Conservation (phyloP, 495 filamentous ascomycete species). For the Cercophora sp. region DNA sequence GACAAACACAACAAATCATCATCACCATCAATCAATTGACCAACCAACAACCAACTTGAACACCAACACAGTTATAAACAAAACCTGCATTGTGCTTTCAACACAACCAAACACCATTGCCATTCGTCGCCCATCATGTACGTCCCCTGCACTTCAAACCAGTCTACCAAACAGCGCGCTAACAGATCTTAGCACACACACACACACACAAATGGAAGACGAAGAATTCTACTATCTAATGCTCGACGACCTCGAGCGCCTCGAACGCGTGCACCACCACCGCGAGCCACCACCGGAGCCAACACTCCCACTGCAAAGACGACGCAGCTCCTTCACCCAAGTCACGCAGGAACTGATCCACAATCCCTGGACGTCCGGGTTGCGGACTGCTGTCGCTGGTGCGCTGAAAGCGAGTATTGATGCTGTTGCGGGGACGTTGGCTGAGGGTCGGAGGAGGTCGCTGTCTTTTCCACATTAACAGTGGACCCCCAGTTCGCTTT, state of each 20-base stretch:
- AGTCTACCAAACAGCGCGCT: too few species aligned
- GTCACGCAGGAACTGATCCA: neutral
- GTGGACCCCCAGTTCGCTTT: too few species aligned
- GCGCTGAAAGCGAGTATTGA: neutral
- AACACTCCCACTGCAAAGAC: neutral
- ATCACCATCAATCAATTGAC: too few species aligned
- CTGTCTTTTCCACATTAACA: too few species aligned
- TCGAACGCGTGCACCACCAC: conserved; percentile 23
- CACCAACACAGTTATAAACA: neutral
- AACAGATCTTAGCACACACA: too few species aligned
- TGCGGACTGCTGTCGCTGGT: neutral
- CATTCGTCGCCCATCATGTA: neutral
- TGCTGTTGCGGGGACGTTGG: neutral
- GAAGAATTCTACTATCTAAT: conserved; percentile 29
- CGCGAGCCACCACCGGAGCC: neutral
- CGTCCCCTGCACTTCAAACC: too few species aligned
- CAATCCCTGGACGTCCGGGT: neutral
- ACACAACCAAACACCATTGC: neutral
- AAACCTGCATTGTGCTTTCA: neutral
- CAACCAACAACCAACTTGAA: neutral
- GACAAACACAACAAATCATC: neutral
- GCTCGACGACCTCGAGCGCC: conserved; percentile 22
- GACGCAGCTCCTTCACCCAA: neutral
- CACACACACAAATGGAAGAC: conserved; percentile 20
- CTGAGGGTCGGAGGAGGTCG: too few species aligned